These are phyloP conservation scores for Corynascus novoguineensis DNA, from an alignment of 495 filamentous ascomycete genomes.

Conservation along the genomic window DNA sequence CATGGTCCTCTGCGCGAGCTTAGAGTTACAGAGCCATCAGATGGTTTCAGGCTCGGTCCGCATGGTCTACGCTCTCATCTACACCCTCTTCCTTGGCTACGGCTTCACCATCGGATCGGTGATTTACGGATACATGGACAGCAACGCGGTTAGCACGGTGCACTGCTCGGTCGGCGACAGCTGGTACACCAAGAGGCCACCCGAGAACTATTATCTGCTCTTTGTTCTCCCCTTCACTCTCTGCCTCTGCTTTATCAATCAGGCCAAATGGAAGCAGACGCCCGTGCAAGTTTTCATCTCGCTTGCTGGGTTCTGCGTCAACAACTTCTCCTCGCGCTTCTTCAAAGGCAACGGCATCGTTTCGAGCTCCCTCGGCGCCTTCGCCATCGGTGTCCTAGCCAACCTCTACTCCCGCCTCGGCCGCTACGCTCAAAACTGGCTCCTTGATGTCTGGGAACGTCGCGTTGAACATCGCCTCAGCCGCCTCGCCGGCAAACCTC, in stretches of 20 bases:
- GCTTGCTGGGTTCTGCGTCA: constrained; percentile 80
- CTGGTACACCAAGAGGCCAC: constrained; percentile 48
- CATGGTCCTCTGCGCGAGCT: constrained; percentile 61
- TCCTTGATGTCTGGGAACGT: constrained; percentile 30
- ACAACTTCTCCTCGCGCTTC: constrained; percentile 66
- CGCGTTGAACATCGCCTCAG: constrained; percentile 21
- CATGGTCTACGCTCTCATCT: constrained; percentile 94
- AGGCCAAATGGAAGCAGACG: constrained; percentile 83
- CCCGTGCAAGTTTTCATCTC: constrained; percentile 79
- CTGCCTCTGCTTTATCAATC: constrained; percentile 79
- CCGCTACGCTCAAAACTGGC: constrained; percentile 32
- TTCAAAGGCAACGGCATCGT: constrained; percentile 77
- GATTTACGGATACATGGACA: constrained; percentile 77
- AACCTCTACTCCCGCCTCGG: constrained; percentile 83
- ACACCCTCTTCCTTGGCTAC: constrained; percentile 93
- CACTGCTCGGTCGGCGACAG: constrained; percentile 48
- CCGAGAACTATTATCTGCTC: constrained; percentile 57
- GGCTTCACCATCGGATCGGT: constrained; percentile 93
- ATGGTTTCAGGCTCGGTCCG: constrained; percentile 88
- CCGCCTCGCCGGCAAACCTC: constrained; percentile 11
- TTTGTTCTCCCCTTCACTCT: constrained; percentile 80
- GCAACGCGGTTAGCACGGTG: constrained; percentile 65
- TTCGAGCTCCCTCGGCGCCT: constrained; percentile 75
- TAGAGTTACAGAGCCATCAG: constrained; percentile 82
- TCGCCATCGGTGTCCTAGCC: constrained; percentile 78